Percentiles rank a stretch among this genome's conserved stretches.
Conservation (phyloP, 345 rosid species). For the Arabis alpina region DNA sequence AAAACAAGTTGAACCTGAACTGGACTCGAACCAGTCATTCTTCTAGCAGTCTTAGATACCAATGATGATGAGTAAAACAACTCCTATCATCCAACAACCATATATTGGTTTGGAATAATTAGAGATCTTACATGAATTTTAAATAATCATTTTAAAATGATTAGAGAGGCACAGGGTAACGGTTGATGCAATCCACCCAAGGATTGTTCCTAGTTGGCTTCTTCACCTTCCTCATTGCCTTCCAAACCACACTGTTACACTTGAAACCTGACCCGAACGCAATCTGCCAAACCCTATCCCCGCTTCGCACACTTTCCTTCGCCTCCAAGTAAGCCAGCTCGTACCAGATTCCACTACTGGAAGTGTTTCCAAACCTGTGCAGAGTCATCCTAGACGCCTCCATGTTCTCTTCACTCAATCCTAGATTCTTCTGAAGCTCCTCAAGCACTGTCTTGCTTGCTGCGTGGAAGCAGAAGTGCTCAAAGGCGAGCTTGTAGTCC, state of each 20-base stretch:
- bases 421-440: slow-evolving; percentile 86
- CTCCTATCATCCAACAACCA: slow-evolving; percentile 33
- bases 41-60: slow-evolving; percentile 26
- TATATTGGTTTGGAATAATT: slow-evolving; percentile 22
- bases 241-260: slow-evolving; percentile 95
- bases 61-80: slow-evolving; percentile 31
- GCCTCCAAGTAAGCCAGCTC: slow-evolving; percentile 92
- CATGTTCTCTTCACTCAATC: slow-evolving; percentile 72
- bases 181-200: slow-evolving; percentile 72
- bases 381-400: slow-evolving; percentile 90
- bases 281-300: slow-evolving; percentile 88
- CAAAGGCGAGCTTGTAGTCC: slow-evolving; percentile 92
- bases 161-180: slow-evolving; percentile 59
- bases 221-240: slow-evolving; percentile 64
- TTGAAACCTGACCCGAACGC: slow-evolving; percentile 91
- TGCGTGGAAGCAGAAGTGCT: slow-evolving; percentile 90
- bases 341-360: slow-evolving; percentile 92
- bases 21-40: slow-evolving; percentile 26
- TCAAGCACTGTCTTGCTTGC: slow-evolving; percentile 82
- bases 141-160: slow-evolving; percentile 8
- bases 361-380: slow-evolving; percentile 89
- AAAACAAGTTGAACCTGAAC: slow-evolving; percentile 34
- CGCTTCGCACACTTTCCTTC: slow-evolving; percentile 72
- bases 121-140: slow-evolving; percentile 33
- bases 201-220: slow-evolving; percentile 70